Conservation (phyloP, 169 alveolate species). For the Amoebophrya sp. region DNA sequence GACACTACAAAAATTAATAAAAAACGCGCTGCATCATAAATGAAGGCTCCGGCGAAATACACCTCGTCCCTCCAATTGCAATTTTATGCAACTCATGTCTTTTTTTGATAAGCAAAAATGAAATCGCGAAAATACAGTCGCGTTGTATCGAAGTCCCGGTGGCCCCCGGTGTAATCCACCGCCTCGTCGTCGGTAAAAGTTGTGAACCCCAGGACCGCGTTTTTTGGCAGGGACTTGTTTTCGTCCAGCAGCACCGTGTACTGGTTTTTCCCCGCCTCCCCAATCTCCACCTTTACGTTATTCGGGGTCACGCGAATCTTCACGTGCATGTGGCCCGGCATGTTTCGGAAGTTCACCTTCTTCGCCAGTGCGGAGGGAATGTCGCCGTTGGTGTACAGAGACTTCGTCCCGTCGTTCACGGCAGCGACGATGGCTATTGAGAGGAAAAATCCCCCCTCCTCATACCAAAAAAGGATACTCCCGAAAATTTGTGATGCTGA, state of each 20-base stretch:
- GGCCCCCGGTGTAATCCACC: not conserved
- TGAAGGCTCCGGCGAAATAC: too few species aligned
- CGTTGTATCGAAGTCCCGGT: not conserved
- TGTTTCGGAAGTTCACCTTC: not conserved
- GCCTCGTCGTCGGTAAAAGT: not conserved
- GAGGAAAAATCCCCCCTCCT: too few species aligned
- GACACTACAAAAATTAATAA: too few species aligned
- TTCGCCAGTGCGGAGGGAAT: not conserved
- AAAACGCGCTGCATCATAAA: too few species aligned
- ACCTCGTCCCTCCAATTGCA: too few species aligned
- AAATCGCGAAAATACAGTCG: too few species aligned
- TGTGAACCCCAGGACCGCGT: not conserved
- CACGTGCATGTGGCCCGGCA: not conserved
- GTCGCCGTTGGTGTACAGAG: not conserved
- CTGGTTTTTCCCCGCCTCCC: too few species aligned
- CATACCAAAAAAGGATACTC: too few species aligned
- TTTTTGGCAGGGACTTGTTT: not conserved
- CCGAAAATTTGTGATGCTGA: too few species aligned
- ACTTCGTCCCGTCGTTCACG: not conserved
- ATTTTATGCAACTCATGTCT: too few species aligned
- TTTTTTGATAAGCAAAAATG: too few species aligned
- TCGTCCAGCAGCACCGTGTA: not conserved
- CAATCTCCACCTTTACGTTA: too few species aligned
- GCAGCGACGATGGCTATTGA: not conserved
- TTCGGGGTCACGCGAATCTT: not conserved